Percentiles rank a stretch among this genome's conserved stretches.
Conservation (phyloP, 75 land plant genomes). For the Sequoia sempervirens region DNA sequence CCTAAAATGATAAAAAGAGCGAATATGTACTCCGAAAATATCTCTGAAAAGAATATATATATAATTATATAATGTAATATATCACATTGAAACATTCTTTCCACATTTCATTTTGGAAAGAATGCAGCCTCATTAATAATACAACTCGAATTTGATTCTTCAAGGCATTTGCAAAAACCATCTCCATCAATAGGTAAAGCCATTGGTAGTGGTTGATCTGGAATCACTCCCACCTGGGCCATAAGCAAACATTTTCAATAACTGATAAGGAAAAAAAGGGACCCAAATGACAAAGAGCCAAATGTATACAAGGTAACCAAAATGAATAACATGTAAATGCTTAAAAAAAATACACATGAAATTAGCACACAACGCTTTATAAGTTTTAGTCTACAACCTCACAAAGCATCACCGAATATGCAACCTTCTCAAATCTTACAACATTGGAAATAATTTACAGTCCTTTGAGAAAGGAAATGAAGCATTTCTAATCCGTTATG, state of each 20-base stretch:
- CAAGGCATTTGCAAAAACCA: constrained; percentile 75
- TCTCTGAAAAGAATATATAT: neutral
- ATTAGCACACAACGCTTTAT: neutral
- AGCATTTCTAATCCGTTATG: neutral
- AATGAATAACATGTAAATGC: too few relatives aligned
- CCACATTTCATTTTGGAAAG: constrained; percentile 35
- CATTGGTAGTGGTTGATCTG: constrained; percentile 77
- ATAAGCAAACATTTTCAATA: neutral
- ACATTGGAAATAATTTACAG: neutral
- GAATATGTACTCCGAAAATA: neutral
- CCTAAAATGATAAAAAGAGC: neutral
- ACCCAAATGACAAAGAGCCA: neutral
- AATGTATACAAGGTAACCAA: too few relatives aligned
- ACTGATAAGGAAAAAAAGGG: constrained; percentile 2
- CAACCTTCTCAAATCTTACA: neutral
- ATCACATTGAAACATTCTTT: neutral
- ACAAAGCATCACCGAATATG: neutral
- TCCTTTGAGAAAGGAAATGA: neutral
- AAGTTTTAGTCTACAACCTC: neutral
- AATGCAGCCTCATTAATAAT: constrained; percentile 33
- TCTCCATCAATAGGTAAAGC: constrained; percentile 82
- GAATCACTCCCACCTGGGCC: constrained; percentile 81
- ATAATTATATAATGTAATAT: neutral
- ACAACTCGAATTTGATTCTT: constrained; percentile 62
- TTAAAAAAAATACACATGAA: neutral